A percentile compares a stretch with the other conserved stretches of the same genome.
phyloP scores from a whole-genome alignment of 306 rosid species.

The Cyclanthera cordifolia region DNA sequence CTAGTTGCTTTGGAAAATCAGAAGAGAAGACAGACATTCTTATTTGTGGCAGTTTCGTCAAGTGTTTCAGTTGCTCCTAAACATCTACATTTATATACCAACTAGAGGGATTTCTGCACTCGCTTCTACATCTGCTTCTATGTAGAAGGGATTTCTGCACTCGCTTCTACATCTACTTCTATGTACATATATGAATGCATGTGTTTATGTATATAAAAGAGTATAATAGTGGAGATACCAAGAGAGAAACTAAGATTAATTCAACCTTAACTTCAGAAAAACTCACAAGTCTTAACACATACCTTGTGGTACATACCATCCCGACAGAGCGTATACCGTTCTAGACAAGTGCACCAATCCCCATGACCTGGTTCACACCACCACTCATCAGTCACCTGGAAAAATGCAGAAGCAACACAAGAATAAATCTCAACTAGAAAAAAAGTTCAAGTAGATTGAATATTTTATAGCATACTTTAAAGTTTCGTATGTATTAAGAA shows the following conservation, averaged over 20 bases:
- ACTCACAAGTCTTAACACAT: constrained; percentile 14
- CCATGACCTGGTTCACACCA: constrained; percentile 99
- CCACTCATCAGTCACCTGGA: constrained; percentile 86
- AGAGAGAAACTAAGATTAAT: neutral
- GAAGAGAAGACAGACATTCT: no score
- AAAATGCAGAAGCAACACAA: constrained; percentile 11
- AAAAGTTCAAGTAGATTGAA: neutral
- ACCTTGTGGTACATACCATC: constrained; percentile 99
- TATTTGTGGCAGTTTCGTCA: no score
- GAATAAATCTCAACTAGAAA: neutral
- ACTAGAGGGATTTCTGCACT: no score
- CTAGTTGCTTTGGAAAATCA: no score
- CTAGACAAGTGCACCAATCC: constrained; percentile 88
- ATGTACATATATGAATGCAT: neutral
- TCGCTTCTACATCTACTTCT: no score
- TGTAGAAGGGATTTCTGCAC: no score
- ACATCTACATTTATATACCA: no score
- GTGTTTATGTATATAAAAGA: neutral
- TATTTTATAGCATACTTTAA: no score
- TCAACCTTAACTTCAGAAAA: neutral
- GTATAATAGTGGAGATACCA: neutral
- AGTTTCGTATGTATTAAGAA: no score
- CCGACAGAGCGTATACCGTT: constrained; percentile 69
- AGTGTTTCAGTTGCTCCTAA: no score
- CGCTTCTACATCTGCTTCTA: no score